Base-by-base conservation (phyloP, 1,284 basidiomycete species). In the Ustilago tritici region DNA sequence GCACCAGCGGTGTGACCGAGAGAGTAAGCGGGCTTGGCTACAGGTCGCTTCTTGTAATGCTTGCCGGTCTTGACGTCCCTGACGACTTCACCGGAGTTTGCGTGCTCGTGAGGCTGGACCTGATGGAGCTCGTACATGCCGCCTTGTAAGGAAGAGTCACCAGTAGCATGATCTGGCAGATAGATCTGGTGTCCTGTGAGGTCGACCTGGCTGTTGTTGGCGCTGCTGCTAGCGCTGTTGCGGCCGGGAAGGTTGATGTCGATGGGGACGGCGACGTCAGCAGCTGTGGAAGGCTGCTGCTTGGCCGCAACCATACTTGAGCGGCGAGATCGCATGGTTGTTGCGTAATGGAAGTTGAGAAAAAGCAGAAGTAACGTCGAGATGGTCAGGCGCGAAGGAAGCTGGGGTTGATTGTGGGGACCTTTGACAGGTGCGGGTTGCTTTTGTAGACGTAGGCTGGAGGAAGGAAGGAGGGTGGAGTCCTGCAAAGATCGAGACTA, bases 21-120 rank as follows among this genome's bases (percentile, higher is more conserved):
- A 7, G 75, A 77, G 38, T 70, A 76, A 10, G 70, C 66, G 0
- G 75, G 69, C 35, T 72, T 76, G 23, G 59, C 52, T 12, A 69
- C 61, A 7, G 72, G 68, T 4, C 35, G 57, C 63, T 77, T 78
- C 31, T 72, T 71, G 70, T 81, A 81, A 43, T 79, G 79, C 49
- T 78, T 76, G 55, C 79, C 79, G 19, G 77, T 74, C 59, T 75
- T 76, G 52, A 61, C 49, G 64, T 81, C 79, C 62, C 69, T 70
- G 52, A 81, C 62, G 38, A 79, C 59, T n/a, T 78, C 71, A 31
- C 67, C 66, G 2, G 12, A 23, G 10, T 43, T 32, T 31, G 71
- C 67, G 2, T 53, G 34, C 7, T 74, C 70, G 41, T 66, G n/a
- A 5, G 77, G 61, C n/a, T 50, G 38, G 28, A 81, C 58, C 14